Base-by-base conservation (phyloP, 1,284 basidiomycete genomes). In the Ustilago sp. region DNA sequence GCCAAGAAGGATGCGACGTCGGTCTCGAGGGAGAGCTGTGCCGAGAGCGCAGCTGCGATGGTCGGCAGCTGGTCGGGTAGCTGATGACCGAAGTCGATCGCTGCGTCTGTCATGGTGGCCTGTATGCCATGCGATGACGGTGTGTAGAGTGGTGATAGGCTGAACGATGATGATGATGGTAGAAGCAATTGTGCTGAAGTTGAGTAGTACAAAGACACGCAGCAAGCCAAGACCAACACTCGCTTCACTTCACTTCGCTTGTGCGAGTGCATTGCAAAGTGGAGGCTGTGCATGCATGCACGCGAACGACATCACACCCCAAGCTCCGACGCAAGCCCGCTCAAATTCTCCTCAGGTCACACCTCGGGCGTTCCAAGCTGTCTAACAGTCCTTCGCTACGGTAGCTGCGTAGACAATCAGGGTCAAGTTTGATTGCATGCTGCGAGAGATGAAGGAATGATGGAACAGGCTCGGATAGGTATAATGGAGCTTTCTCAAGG, bases 1-100 rank as follows among this genome's bases (percentile, higher is more conserved):
- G 76, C 48, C 3, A 82, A 62, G 43, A 79, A 80, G 50, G 65
- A 38, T 34, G 76, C 55, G 2, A 71, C 66, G 38, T 80, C 79
- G 54, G 45, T 59, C 34, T 72, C 70, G 50, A 78, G 61, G 8
- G 68, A 45, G 19, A 80, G 68, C 35, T 80, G 79, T 6, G 69
- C 70, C 6, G 74, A 67, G n/a, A 79, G 35, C 1, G 72, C 41
- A 15, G 68, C 62, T 35, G 72, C 63, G 63, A 79, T 71, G 34
- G 64, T 59, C 3, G 64, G 63, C 36, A 79, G 53, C 58, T 75
- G 77, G 38, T 79, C 77, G 19, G 73, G 73, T 8, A 75, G 39
- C 17, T 75, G 52, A 28, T 67, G 59, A 28, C 73, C 73, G 41
- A 75, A 75, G 17, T 60, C 51, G 45, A 65, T 60, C 2, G 54